Percentiles rank a stretch among this genome's conserved stretches.
Conservation (phyloP, 2,329 filamentous ascomycete species). For the Fusarium denticulatum region DNA sequence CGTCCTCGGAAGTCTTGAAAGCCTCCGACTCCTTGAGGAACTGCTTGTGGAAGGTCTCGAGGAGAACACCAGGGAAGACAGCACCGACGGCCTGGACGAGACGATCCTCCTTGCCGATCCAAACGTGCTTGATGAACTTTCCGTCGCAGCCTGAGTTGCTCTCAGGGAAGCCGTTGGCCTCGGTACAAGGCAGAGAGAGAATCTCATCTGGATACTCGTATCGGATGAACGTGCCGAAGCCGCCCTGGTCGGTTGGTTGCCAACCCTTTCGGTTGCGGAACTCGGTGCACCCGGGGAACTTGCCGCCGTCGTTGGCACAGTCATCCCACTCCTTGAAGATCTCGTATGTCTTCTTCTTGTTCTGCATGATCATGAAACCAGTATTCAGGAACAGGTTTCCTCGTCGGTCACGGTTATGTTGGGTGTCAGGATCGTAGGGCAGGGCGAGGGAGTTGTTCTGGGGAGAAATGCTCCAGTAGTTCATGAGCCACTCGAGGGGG, state of each 20-base stretch:
- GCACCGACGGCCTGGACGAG: conserved; percentile 53
- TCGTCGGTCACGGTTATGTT: conserved; percentile 53
- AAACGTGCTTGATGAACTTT: conserved; percentile 55
- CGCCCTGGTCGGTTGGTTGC: conserved; percentile 55
- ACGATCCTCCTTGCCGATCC: conserved; percentile 53
- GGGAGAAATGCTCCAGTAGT: conserved; percentile 56
- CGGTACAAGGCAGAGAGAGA: conserved; percentile 51
- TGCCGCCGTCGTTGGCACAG: conserved; percentile 52
- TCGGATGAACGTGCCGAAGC: conserved; percentile 55
- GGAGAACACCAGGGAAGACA: conserved; percentile 50
- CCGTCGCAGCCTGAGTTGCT: conserved; percentile 51
- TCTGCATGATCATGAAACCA: conserved; percentile 65
- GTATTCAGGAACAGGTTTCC: conserved; percentile 59
- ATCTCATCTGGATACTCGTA: conserved; percentile 55
- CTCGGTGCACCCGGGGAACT: conserved; percentile 51
- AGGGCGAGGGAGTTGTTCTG: conserved; percentile 54
- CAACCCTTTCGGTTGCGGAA: conserved; percentile 50
- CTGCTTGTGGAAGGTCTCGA: conserved; percentile 50
- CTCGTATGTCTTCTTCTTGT: conserved; percentile 57
- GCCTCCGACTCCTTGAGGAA: conserved; percentile 44
- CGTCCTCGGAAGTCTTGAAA: conserved; percentile 23
- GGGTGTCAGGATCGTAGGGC: conserved; percentile 51
- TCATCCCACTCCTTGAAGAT: conserved; percentile 61
- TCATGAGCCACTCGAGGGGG: conserved; percentile 59
- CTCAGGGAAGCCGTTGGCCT: conserved; percentile 57